Percentiles rank a stretch among this genome's conserved stretches.
phyloP scores from a whole-genome alignment of 2,329 filamentous ascomycete species.

The Coniochaeta sp. region DNA sequence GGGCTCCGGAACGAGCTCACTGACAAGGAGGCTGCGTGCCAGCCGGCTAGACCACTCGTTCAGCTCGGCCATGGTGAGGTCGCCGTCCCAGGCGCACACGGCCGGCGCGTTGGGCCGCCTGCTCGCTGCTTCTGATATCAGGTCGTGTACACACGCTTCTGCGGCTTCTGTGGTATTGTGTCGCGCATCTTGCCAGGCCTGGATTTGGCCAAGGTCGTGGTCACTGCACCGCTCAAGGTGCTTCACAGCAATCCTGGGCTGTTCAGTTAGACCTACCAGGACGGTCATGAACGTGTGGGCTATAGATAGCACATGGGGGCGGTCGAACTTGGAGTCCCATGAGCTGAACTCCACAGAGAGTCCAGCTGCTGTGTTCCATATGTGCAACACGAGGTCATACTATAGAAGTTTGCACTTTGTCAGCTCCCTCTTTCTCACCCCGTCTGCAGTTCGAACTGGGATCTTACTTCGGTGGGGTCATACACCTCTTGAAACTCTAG shows the following conservation, averaged over 20 bases:
- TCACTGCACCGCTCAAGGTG: not conserved
- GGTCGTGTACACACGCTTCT: conserved; percentile 1
- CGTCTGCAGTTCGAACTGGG: not conserved
- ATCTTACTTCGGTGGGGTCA: not conserved
- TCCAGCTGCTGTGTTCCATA: not conserved
- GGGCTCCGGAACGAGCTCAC: not conserved
- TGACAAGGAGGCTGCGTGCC: not conserved
- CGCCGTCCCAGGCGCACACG: conserved; percentile 21
- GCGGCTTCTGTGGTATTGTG: not conserved
- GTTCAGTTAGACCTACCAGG: not conserved
- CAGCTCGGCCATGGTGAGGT: conserved; percentile 19
- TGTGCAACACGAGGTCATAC: not conserved
- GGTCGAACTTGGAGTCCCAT: not conserved
- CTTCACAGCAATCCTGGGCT: not conserved
- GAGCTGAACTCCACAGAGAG: not conserved
- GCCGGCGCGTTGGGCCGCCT: conserved; percentile 11
- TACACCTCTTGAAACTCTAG: not conserved
- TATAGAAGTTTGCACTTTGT: not conserved
- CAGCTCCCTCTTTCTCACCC: not conserved
- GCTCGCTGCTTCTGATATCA: not conserved
- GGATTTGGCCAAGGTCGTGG: not conserved
- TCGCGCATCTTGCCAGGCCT: not conserved
- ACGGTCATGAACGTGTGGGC: not conserved
- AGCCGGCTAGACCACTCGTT: conserved; percentile 5
- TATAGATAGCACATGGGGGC: not conserved